Evolutionary conservation across 2,329 filamentous ascomycete species (phyloP), one percentile per base, ranked within the genome.

Genomic region (Aureobasidium sp.): DNA sequence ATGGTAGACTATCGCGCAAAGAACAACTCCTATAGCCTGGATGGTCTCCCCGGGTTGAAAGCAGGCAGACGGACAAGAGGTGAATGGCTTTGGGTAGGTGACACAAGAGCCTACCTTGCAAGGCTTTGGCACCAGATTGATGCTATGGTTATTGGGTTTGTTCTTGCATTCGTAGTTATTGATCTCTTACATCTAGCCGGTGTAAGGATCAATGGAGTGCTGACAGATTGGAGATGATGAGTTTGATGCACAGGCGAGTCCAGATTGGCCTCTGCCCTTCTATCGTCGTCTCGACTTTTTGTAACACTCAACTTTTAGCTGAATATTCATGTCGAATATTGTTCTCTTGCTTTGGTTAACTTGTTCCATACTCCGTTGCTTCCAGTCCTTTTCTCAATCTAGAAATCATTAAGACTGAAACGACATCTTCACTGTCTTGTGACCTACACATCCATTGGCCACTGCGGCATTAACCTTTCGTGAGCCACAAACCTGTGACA

Each of bases 1-100:
- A 70, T 86, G 66, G 73, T 75, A 9, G 73, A 75, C n/a, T 89
- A 87, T 67, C 84, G 84, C 68, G 76, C 75, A 26, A 70, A 77
- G 64, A 81, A 79, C 67, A 89, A 88, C 67, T 68, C 75, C 2
- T 66, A 69, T 51, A 85, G 82, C 70, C 75, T 87, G 48, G 85
- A 87, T 66, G 83, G 82, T 1, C 72, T 87, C 23, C 82, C 84
- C 0, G 84, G 84, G 0, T 69, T 88, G 66, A 78, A 75, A 62
- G 75, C 75, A 5, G 84, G 84, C 26, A 76, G 84, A 64, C 75
- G 77, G 48, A 78, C 77, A 32, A 72, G 71, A 2, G 81, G 82
- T 2, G 76, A 85, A 72, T 73, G 70, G 63, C 62, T 84, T 44
- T 77, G 76, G 68, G 32, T 79, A 17, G 76, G 76, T 20, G 77